Conservation (phyloP, 2,329 filamentous ascomycete species). For the Hysterium pulicare region DNA sequence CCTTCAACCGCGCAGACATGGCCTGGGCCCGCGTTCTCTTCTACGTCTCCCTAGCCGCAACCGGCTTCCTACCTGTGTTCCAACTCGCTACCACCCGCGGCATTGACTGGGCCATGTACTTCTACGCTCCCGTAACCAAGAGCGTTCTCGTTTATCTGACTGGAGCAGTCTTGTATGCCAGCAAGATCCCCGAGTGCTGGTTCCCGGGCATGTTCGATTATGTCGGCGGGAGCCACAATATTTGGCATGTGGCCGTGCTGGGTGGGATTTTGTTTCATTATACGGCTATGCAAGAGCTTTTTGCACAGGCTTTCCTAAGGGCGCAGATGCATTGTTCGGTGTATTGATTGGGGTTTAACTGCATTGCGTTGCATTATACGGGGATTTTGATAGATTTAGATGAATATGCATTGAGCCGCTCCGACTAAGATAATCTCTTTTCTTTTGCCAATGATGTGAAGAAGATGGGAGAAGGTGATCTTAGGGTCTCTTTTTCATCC, state of each 20-base stretch:
- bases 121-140: constrained; percentile 85
- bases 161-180: constrained; percentile 84
- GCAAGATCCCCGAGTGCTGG: constrained; percentile 90
- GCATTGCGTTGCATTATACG: too few relatives aligned
- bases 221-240: constrained; percentile 89
- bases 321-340: constrained; percentile 33
- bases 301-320: constrained; percentile 53
- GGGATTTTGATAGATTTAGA: too few relatives aligned
- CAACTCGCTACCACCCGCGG: constrained; percentile 80
- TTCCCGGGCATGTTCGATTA: constrained; percentile 93
- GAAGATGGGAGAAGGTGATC: too few relatives aligned
- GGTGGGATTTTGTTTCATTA: constrained; percentile 98
- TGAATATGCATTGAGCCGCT: too few relatives aligned
- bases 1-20: constrained; percentile 90
- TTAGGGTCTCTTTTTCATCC: too few relatives aligned
- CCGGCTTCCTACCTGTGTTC: constrained; percentile 82
- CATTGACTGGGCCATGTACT: constrained; percentile 75
- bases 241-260: constrained; percentile 94
- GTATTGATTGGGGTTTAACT: constrained; percentile 19
- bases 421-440: too few relatives aligned
- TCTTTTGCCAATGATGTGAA: too few relatives aligned
- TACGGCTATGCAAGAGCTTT: constrained; percentile 92
- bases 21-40: constrained; percentile 90
- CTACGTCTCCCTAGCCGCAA: constrained; percentile 81
- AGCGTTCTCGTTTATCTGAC: constrained; percentile 80